These are phyloP conservation scores for Coemansia aciculifera DNA, from an alignment of 192 early-diverging fungal species.

Conservation along the genomic window DNA sequence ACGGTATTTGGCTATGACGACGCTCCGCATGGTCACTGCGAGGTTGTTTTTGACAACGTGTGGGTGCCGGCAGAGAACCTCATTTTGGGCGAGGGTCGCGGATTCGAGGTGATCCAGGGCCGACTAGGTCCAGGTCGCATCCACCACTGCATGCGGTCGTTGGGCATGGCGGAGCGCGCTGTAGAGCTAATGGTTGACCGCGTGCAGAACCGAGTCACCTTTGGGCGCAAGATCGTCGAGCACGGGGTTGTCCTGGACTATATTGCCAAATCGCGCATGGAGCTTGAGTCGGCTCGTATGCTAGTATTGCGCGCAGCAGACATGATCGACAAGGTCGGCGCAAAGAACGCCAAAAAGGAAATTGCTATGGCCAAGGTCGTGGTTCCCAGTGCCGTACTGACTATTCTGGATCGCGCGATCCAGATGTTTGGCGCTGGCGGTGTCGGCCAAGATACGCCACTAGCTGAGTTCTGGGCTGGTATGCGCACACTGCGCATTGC, in stretches of 20 bases:
- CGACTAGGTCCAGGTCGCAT: constrained; percentile 92
- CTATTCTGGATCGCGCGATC: constrained; percentile 87
- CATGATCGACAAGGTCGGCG: constrained; percentile 82
- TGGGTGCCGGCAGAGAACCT: constrained; percentile 85
- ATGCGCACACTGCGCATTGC: constrained; percentile 86
- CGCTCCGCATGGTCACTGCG: constrained; percentile 95
- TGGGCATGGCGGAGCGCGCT: constrained; percentile 91
- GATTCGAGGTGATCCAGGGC: constrained; percentile 98
- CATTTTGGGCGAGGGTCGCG: constrained; percentile 92
- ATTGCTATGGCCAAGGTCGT: constrained; percentile 98
- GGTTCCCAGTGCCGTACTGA: constrained; percentile 75
- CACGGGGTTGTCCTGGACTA: constrained; percentile 82
- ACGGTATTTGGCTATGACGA: constrained; percentile 94
- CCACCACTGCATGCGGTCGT: constrained; percentile 97
- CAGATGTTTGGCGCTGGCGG: constrained; percentile 94
- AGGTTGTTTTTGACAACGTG: constrained; percentile 88
- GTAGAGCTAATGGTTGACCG: constrained; percentile 83
- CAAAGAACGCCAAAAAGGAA: constrained; percentile 88
- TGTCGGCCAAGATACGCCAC: constrained; percentile 78
- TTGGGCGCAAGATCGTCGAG: constrained; percentile 80
- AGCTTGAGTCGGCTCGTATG: constrained; percentile 88
- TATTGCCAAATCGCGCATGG: constrained; percentile 84
- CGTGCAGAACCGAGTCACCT: constrained; percentile 81
- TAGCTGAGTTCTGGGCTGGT: constrained; percentile 80
- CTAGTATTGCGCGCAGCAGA: constrained; percentile 92